phyloP scores from a whole-genome alignment of 1,139 yeast species.

The Lodderomyces beijingensis region DNA sequence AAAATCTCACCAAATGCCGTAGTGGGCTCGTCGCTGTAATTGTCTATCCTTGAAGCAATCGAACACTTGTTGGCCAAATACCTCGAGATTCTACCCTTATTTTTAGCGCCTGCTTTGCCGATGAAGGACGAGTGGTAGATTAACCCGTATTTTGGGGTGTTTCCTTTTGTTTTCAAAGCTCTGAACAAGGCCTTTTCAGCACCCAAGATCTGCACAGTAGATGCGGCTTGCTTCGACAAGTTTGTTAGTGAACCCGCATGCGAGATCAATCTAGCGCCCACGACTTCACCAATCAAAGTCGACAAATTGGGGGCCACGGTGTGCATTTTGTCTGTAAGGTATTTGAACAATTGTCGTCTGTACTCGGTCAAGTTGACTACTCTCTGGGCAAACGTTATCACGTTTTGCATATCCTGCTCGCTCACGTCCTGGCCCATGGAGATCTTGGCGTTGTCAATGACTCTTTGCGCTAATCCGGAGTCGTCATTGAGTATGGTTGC shows the following conservation, averaged over 20 bases:
- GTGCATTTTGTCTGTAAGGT: slow-evolving; percentile 90
- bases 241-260: slow-evolving; percentile 95
- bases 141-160: slow-evolving; percentile 97
- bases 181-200: slow-evolving; percentile 99
- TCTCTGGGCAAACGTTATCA: slow-evolving; percentile 86
- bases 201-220: slow-evolving; percentile 97
- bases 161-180: slow-evolving; percentile 96
- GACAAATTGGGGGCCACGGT: slow-evolving; percentile 98
- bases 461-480: slow-evolving; percentile 88
- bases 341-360: slow-evolving; percentile 88
- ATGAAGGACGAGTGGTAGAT: slow-evolving; percentile 95
- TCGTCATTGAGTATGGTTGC: slow-evolving; percentile 90
- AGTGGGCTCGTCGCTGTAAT: slow-evolving; percentile 83
- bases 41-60: slow-evolving; percentile 97
- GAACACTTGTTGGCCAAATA: slow-evolving; percentile 98
- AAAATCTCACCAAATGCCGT: slow-evolving; percentile 86
- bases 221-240: slow-evolving; percentile 96
- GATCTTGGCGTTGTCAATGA: slow-evolving; percentile 84
- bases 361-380: slow-evolving; percentile 92
- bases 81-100: slow-evolving; percentile 98
- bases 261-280: slow-evolving; percentile 96
- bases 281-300: slow-evolving; percentile 92
- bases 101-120: slow-evolving; percentile 96
- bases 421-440: slow-evolving; percentile 99
- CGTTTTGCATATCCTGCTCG: slow-evolving; percentile 79